These are phyloP conservation scores for Pythium grandisporangium DNA, from an alignment of 352 stramenopile genomes.

Conservation along the genomic window DNA sequence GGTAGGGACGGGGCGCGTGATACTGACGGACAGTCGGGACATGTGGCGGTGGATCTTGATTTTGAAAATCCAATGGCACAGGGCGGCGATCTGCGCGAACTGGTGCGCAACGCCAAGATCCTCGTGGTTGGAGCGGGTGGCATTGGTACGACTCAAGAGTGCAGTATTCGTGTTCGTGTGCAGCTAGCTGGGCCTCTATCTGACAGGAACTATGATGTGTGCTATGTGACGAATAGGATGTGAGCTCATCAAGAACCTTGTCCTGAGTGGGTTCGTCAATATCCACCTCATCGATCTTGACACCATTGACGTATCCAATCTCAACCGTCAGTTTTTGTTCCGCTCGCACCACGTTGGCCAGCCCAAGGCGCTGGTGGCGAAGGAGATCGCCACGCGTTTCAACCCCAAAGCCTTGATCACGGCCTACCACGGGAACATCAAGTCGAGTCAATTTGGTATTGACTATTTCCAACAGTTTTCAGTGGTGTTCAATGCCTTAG, in stretches of 20 bases:
- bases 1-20: too few relatives aligned
- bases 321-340: constrained; percentile 99
- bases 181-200: too few relatives aligned
- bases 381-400: constrained; percentile 73
- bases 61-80: too few relatives aligned
- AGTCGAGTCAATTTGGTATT: constrained; percentile 86
- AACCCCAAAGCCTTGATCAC: constrained; percentile 87
- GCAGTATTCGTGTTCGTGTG: too few relatives aligned
- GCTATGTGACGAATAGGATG: constrained; percentile 60
- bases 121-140: constrained; percentile 97
- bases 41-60: too few relatives aligned
- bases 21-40: too few relatives aligned
- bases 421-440: constrained; percentile 98
- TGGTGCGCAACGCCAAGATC: constrained; percentile 83
- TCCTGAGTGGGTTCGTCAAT: constrained; percentile 92
- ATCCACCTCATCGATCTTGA: constrained; percentile 97
- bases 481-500: constrained; percentile 98
- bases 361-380: constrained; percentile 90
- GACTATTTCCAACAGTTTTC: constrained; percentile 95
- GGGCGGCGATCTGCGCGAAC: constrained; percentile 42
- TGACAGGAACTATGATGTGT: too few relatives aligned
- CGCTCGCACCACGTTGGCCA: constrained; percentile 95
- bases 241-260: constrained; percentile 99
- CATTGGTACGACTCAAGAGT: constrained; percentile 77
- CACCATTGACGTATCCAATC: constrained; percentile 99